A percentile compares a stretch with the other conserved stretches of the same genome.
These are phyloP conservation scores for Plasmodium vivax DNA, from an alignment of 169 alveolate species.

Conservation along the genomic window DNA sequence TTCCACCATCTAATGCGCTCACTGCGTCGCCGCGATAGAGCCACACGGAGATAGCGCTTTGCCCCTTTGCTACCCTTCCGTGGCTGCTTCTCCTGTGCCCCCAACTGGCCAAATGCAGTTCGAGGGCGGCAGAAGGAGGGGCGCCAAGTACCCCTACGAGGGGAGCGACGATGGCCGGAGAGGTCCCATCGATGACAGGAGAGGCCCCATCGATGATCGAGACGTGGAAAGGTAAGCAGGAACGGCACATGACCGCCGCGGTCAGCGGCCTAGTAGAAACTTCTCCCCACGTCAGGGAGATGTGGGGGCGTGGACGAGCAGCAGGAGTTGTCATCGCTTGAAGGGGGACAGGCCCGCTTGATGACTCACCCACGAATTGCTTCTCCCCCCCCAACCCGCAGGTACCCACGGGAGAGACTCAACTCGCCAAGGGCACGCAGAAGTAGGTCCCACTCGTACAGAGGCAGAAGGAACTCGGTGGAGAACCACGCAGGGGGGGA, in stretches of 20 bases:
- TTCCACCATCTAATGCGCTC: not conserved
- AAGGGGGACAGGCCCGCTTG: not conserved
- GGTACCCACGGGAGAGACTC: not conserved
- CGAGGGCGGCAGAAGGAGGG: not conserved
- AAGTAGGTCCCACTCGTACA: not conserved
- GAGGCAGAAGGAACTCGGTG: not conserved
- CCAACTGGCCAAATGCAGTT: not conserved
- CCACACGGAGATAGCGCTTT: not conserved
- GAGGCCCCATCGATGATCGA: not conserved
- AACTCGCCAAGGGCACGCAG: not conserved
- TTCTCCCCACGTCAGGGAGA: not conserved
- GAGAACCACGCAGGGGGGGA: constrained; percentile 12
- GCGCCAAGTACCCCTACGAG: constrained; percentile 5
- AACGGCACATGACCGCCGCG: not conserved
- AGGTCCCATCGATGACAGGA: not conserved
- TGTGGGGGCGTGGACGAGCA: not conserved
- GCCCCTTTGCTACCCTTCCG: not conserved
- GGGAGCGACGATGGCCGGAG: not conserved
- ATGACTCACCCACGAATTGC: not conserved
- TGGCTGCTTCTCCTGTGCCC: not conserved
- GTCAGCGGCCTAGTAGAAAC: not conserved
- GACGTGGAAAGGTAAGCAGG: constrained; percentile 15
- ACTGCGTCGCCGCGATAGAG: not conserved
- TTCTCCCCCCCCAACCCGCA: not conserved
- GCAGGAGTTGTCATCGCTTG: not conserved